Conservation (phyloP, 495 filamentous ascomycete species). For the Penicillium atrosanguineum region DNA sequence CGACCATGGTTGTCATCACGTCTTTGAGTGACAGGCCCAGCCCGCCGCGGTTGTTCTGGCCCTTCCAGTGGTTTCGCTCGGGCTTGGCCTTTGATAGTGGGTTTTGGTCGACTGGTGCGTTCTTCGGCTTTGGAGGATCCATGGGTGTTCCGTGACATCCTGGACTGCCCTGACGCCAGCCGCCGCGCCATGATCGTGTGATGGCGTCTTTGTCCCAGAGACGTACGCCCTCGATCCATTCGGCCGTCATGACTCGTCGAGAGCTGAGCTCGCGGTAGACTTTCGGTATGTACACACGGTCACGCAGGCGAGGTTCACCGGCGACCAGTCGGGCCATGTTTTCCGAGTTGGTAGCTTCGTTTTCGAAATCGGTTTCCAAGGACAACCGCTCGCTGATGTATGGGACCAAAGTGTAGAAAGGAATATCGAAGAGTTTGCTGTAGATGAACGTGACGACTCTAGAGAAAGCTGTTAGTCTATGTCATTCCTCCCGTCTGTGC, state of each 20-base stretch:
- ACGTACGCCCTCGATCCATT: constrained; percentile 94
- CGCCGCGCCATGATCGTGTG: constrained; percentile 70
- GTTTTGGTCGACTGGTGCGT: constrained; percentile 20
- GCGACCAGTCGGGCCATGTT: constrained; percentile 75
- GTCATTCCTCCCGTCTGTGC: neutral
- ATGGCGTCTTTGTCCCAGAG: constrained; percentile 86
- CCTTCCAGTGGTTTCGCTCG: constrained; percentile 74
- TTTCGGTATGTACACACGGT: constrained; percentile 81
- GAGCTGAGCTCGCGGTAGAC: constrained; percentile 81
- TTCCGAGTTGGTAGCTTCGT: constrained; percentile 86
- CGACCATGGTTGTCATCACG: constrained; percentile 94
- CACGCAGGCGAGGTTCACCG: constrained; percentile 71
- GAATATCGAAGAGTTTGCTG: constrained; percentile 79
- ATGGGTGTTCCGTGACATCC: constrained; percentile 71
- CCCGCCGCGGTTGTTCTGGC: constrained; percentile 65
- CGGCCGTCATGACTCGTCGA: constrained; percentile 84
- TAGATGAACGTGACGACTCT: constrained; percentile 76
- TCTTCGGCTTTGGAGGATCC: constrained; percentile 44
- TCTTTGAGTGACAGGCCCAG: constrained; percentile 77
- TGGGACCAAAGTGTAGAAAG: constrained; percentile 82
- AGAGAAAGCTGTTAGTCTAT: neutral
- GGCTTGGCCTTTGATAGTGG: constrained; percentile 64
- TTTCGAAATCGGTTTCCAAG: constrained; percentile 91
- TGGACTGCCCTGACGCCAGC: constrained; percentile 69
- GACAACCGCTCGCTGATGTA: constrained; percentile 84